Base-by-base conservation (phyloP, 106 monocot species). In the Amphibolis antarctica region DNA sequence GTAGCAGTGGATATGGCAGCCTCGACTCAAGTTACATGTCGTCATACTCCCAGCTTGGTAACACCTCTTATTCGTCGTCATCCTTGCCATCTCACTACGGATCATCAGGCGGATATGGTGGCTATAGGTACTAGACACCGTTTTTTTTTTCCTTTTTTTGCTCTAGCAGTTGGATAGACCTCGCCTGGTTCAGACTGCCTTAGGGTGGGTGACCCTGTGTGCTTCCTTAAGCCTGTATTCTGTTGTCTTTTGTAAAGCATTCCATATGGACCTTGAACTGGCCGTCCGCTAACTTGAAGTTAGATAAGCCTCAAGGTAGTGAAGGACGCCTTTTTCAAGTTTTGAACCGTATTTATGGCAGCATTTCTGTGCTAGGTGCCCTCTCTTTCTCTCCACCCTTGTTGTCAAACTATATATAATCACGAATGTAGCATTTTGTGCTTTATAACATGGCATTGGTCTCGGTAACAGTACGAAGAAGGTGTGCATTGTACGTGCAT, bases 101-200 rank as follows among this genome's bases (percentile, higher is more conserved):
- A 23, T 72, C 72, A 9, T 64, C 72, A 5, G 56, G 64, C 20
- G 64, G 62, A 9, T 64, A 64, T 44, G 64, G 63, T 14, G 18
- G 63, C 23, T 72, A 64, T 50, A 72, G 72, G 64, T 72, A 55
- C 21, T 72, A 72, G 28, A 25, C 17, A 61, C n/a, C n/a, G n/a
- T n/a, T n/a, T n/a, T 20, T 28, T 58, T 19, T 30, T 17, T 49
- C 49, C n/a, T 7, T 49, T 36, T 4, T n/a, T n/a, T n/a, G n/a
- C n/a, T n/a, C n/a, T n/a, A n/a, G n/a, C n/a, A 36, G 36, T 36
- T 36, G 36, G 7, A 36, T 36, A n/a, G 20, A 51, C 11, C 24
- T 24, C 53, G 22, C 14, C 19, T 53, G 20, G 53, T 24, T 53
- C n/a, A n/a, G n/a, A 53, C 24, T 48, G 14, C 18, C 18, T 12